Base-by-base conservation (phyloP, 768 basidiomycete species). In the Baorangia bicolor region DNA sequence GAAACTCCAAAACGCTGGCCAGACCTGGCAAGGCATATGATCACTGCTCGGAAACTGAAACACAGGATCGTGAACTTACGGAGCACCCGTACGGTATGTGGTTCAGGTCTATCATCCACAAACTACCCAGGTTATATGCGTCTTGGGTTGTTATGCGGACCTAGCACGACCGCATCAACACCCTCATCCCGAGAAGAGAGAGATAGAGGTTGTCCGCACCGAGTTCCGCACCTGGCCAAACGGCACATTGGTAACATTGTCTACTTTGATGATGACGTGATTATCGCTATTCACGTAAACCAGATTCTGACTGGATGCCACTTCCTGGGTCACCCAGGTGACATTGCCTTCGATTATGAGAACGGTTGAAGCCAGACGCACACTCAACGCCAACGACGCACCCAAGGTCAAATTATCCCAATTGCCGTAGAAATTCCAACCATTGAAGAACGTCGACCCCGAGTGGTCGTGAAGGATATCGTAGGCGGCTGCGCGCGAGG, bases 221-320 rank as follows among this genome's bases (percentile, higher is more conserved):
- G 88, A 79, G 59, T 85, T 81, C 39, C 90, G 74, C 57, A 82
- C 78, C 41, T 81, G 63, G 52, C 78, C 77, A 25, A 67, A 70
- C 16, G 75, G 69, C 1, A 90, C 79, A 42, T 77, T 77, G 12
- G 82, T 83, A 10, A 73, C 70, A 64, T 90, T 90, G 75, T 92
- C 90, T 7, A 92, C 90, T 62, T 79, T 84, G 46, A 94, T 74
- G 57, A 94, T 78, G 6, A 84, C 86, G 52, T 86, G 82, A 8
- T 87, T 84, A 1, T 77, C 77, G 40, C 63, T 62, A 58, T 87
- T 85, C 59, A 88, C 67, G 62, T 80, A 89, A 5, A 83, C 82
- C 20, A 92, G 74, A 1, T 75, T 64, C 56, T 81, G 74, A 8
- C 74, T 66, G 12, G 71, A 68, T 1, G 86, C 86, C 21, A 74